phyloP scores from a whole-genome alignment of 2,329 filamentous ascomycete species.

The Penicillium sumatraense region DNA sequence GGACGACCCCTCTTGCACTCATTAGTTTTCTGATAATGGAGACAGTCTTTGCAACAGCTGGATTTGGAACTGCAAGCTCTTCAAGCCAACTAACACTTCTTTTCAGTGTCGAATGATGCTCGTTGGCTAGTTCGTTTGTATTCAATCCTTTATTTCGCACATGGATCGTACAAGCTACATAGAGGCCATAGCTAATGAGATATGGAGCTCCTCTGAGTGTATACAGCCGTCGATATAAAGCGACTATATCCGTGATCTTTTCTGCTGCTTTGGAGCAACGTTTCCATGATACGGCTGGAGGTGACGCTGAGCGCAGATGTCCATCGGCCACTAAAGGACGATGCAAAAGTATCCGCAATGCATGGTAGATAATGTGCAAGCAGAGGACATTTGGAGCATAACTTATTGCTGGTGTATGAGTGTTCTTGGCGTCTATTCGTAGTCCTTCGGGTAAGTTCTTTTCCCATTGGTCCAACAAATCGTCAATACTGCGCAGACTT shows the following conservation, averaged over 20 bases:
- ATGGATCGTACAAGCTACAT: slow-evolving; percentile 49
- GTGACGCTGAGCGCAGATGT: slow-evolving; percentile 27
- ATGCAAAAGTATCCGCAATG: slow-evolving; percentile 51
- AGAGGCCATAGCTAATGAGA: slow-evolving; percentile 49
- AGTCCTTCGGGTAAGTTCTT: slow-evolving; percentile 35
- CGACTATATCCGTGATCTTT: slow-evolving; percentile 42
- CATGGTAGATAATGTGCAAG: slow-evolving; percentile 44
- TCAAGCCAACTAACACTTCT: neutral
- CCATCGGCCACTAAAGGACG: slow-evolving; percentile 48
- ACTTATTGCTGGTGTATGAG: slow-evolving; percentile 13
- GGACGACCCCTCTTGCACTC: neutral
- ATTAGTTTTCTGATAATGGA: neutral
- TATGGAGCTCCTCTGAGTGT: slow-evolving; percentile 48
- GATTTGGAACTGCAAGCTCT: slow-evolving; percentile 1
- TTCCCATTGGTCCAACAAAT: slow-evolving; percentile 32
- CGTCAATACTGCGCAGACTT: slow-evolving; percentile 23
- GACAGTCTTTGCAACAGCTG: neutral
- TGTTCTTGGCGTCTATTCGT: slow-evolving; percentile 15
- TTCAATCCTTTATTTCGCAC: slow-evolving; percentile 38
- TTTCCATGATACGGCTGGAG: slow-evolving; percentile 34
- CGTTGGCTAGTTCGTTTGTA: neutral
- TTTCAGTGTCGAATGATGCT: neutral
- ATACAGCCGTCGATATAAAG: slow-evolving; percentile 44
- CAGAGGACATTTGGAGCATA: slow-evolving; percentile 37
- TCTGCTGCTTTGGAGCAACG: slow-evolving; percentile 40